Percentiles rank a stretch among this genome's conserved stretches.
These are phyloP conservation scores for Pestalotiopsis sp. DNA, from an alignment of 2,329 filamentous ascomycete species.

Conservation along the genomic window DNA sequence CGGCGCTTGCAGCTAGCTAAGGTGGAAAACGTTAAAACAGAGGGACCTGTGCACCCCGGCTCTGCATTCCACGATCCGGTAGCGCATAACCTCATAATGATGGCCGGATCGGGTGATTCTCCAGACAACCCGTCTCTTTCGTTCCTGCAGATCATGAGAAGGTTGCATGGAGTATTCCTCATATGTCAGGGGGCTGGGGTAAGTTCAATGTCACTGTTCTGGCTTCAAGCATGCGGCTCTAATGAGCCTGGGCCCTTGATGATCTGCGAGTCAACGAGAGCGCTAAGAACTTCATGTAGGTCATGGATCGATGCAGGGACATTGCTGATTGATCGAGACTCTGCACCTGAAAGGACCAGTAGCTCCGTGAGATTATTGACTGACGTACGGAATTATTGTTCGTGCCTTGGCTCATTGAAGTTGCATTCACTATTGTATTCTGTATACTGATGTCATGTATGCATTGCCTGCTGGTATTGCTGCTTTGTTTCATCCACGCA, in stretches of 20 bases:
- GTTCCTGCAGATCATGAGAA: not conserved
- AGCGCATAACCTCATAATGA: not conserved
- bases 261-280: not conserved
- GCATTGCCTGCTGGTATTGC: not conserved
- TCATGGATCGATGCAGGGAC: not conserved
- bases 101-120: not conserved
- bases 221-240: not conserved
- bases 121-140: not conserved
- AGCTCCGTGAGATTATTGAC: not conserved
- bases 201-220: not conserved
- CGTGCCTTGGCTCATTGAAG: too few relatives aligned
- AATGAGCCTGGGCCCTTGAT: not conserved
- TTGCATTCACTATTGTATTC: not conserved
- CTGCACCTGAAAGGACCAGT: not conserved
- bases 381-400: too few relatives aligned
- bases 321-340: not conserved
- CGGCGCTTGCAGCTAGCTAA: not conserved
- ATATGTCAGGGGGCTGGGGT: not conserved
- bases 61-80: not conserved
- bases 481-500: not conserved
- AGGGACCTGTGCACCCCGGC: not conserved
- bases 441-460: slow-evolving; percentile 5
- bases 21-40: not conserved
- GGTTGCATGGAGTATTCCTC: not conserved
- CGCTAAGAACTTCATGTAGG: slow-evolving; percentile 8